These are phyloP conservation scores for Lachancea mirantina DNA, from an alignment of 805 yeast species.

Conservation along the genomic window DNA sequence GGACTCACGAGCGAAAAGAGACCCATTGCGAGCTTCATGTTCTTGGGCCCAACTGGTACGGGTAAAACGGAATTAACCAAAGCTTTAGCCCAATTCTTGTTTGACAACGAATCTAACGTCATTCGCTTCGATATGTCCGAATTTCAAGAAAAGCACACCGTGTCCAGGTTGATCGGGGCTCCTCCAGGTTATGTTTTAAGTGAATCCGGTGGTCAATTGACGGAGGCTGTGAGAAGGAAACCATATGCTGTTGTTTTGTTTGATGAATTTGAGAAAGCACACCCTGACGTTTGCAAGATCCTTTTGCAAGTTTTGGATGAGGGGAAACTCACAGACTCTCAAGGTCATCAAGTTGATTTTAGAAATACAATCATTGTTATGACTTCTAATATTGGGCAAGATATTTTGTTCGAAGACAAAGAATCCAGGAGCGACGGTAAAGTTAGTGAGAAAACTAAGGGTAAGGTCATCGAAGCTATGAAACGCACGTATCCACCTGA, in stretches of 20 bases:
- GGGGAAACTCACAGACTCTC: constrained; percentile 90
- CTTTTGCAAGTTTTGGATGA: constrained; percentile 90
- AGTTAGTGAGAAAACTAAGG: constrained; percentile 48
- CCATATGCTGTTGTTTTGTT: constrained; percentile 90
- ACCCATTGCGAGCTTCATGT: constrained; percentile 95
- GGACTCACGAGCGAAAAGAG: constrained; percentile 91
- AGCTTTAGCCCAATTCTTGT: constrained; percentile 83
- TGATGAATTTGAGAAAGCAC: constrained; percentile 97
- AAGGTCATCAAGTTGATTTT: constrained; percentile 91
- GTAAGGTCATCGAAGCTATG: constrained; percentile 59
- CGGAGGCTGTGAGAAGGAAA: constrained; percentile 92
- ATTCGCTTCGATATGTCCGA: constrained; percentile 97
- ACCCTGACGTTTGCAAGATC: constrained; percentile 87
- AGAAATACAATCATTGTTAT: constrained; percentile 89
- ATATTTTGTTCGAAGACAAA: constrained; percentile 60
- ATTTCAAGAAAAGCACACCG: constrained; percentile 89
- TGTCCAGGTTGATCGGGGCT: constrained; percentile 89
- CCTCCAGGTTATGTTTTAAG: constrained; percentile 98
- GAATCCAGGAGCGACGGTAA: constrained; percentile 50
- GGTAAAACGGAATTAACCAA: constrained; percentile 96
- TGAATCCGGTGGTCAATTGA: constrained; percentile 88
- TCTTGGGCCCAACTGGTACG: constrained; percentile 97
- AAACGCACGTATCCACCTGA: constrained; percentile 83
- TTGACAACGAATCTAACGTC: constrained; percentile 81
- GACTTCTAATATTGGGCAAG: constrained; percentile 97